A percentile compares a stretch with the other conserved stretches of the same genome.
phyloP scores from a whole-genome alignment of 371 early-diverging fungal species.

The Circinella minor region DNA sequence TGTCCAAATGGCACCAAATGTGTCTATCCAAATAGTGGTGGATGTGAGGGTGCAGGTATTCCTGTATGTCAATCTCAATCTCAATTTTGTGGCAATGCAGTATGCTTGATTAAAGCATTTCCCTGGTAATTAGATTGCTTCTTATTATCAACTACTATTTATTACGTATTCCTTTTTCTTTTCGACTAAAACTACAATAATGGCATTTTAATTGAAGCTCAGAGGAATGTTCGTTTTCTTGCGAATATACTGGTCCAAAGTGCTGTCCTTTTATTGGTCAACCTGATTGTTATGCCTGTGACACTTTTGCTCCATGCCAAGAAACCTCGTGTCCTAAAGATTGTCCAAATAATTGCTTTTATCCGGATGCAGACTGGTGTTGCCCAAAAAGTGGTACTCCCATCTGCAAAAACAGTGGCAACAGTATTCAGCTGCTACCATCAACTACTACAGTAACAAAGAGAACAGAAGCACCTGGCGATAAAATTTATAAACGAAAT shows the following conservation, averaged over 20 bases:
- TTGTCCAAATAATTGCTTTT: constrained; percentile 34
- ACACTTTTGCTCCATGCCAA: constrained; percentile 25
- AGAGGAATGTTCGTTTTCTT: constrained; percentile 25
- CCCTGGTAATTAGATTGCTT: constrained; percentile 15
- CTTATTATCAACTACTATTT: no score
- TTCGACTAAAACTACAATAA: no score
- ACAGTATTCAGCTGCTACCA: not conserved
- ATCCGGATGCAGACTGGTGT: constrained; percentile 37
- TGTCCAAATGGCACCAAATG: constrained; percentile 29
- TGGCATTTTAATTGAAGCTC: constrained; percentile 19
- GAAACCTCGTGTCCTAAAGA: constrained; percentile 36
- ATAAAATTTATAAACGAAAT: not conserved
- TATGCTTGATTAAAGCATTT: constrained; percentile 12
- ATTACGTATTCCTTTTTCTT: no score
- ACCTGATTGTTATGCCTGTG: constrained; percentile 30
- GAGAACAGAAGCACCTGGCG: no score
- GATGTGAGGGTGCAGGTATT: constrained; percentile 28
- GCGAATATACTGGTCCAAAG: constrained; percentile 24
- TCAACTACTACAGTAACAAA: not conserved
- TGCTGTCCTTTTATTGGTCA: constrained; percentile 39
- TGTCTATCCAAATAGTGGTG: constrained; percentile 34
- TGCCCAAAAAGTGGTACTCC: constrained; percentile 35
- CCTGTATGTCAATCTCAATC: constrained; percentile 22
- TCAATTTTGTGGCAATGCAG: constrained; percentile 5
- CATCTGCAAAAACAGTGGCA: constrained; percentile 17